These are phyloP conservation scores for Zalaria obscura DNA, from an alignment of 2,329 filamentous ascomycete genomes.

Conservation along the genomic window DNA sequence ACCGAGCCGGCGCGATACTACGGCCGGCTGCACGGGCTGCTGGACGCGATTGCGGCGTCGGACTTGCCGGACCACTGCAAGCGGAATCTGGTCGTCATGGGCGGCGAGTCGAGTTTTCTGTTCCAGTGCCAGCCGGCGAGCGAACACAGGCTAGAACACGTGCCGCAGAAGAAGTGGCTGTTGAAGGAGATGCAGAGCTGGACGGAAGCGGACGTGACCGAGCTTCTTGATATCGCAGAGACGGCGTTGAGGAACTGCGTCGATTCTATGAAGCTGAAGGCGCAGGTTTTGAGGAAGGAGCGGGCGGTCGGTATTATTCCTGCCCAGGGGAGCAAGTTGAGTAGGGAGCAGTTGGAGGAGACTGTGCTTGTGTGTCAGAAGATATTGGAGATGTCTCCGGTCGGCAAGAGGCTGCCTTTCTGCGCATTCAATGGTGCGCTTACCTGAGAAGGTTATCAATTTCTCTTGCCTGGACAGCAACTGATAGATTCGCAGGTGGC, in stretches of 20 bases:
- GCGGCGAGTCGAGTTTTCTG: conserved; percentile 90
- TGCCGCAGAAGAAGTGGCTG: conserved; percentile 53
- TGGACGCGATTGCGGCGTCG: conserved; percentile 60
- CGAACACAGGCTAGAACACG: conserved; percentile 53
- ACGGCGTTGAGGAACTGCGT: conserved; percentile 71
- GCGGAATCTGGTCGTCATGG: conserved; percentile 76
- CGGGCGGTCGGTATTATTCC: conserved; percentile 44
- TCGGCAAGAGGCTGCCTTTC: conserved; percentile 62
- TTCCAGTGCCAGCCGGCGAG: conserved; percentile 60
- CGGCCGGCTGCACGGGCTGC: conserved; percentile 68
- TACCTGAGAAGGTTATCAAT: background rate
- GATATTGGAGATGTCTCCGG: conserved; percentile 60
- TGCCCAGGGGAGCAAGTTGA: conserved; percentile 32
- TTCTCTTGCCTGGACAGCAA: background rate
- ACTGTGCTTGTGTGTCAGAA: conserved; percentile 91
- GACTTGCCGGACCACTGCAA: conserved; percentile 53
- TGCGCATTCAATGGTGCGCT: conserved; percentile 78
- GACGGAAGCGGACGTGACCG: conserved; percentile 61
- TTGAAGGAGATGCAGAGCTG: conserved; percentile 65
- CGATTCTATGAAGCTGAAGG: conserved; percentile 63
- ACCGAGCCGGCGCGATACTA: conserved; percentile 79
- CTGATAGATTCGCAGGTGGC: conserved; percentile 39
- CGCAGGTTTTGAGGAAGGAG: conserved; percentile 72
- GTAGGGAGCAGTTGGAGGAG: conserved; percentile 82
- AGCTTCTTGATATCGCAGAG: conserved; percentile 82